A percentile compares a stretch with the other conserved stretches of the same genome.
These are phyloP conservation scores for Kwoniella sp. DNA, from an alignment of 768 basidiomycete genomes.

Conservation along the genomic window DNA sequence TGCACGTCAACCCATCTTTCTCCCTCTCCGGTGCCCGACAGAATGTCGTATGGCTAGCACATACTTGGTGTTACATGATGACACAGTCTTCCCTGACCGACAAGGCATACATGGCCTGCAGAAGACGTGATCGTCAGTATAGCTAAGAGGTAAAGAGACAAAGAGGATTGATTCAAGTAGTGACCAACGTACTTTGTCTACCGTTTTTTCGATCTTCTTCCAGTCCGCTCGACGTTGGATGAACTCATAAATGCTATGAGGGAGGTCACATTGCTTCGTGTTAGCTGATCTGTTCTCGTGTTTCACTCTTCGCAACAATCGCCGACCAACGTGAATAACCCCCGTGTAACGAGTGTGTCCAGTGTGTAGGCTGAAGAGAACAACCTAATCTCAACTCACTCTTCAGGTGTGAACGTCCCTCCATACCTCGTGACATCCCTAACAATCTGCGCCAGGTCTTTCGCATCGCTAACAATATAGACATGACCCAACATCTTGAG, in stretches of 20 bases:
- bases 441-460: constrained; percentile 93
- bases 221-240: constrained; percentile 92
- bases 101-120: constrained; percentile 52
- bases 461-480: constrained; percentile 91
- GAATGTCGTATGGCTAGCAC: too few relatives aligned
- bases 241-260: constrained; percentile 89
- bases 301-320: not conserved
- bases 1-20: too few relatives aligned
- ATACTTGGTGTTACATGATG: too few relatives aligned
- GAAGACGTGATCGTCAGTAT: not conserved
- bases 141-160: too few relatives aligned
- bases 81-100: constrained; percentile 83
- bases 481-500: constrained; percentile 98
- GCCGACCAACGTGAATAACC: too few relatives aligned
- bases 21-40: too few relatives aligned
- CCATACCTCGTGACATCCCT: constrained; percentile 94
- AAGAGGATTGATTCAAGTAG: too few relatives aligned
- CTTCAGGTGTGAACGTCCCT: constrained; percentile 91
- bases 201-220: constrained; percentile 97
- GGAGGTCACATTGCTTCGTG: not conserved
- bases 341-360: too few relatives aligned
- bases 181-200: constrained; percentile 59
- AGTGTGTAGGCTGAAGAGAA: too few relatives aligned
- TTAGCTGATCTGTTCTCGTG: too few relatives aligned
- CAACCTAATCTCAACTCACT: constrained; percentile 55